A percentile compares a stretch with the other conserved stretches of the same genome.
Conservation (phyloP, 1,284 basidiomycete genomes). For the Agroathelia rolfsii region DNA sequence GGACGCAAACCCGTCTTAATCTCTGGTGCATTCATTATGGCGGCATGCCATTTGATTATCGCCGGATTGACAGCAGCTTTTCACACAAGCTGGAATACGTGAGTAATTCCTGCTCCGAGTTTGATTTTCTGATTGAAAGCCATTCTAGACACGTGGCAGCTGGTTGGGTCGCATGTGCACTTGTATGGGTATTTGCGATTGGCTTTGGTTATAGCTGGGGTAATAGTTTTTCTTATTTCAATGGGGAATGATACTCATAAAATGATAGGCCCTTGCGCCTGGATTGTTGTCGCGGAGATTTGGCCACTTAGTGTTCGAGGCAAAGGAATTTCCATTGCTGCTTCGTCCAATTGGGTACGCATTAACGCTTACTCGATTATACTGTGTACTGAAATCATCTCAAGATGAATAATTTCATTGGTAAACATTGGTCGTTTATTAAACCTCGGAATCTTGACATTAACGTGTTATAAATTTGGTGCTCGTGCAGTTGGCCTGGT, state of each 20-base stretch:
- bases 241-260: conserved; percentile 2
- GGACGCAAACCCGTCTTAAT: conserved; percentile 63
- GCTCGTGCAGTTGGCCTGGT: conserved; percentile 28
- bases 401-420: conserved; percentile 74
- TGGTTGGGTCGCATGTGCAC: conserved; percentile 55
- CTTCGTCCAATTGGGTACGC: conserved; percentile 61
- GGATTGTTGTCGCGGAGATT: conserved; percentile 59
- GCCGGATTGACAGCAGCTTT: conserved; percentile 49
- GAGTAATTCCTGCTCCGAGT: conserved; percentile 14
- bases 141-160: conserved; percentile 28
- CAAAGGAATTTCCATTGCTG: conserved; percentile 59
- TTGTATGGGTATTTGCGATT: conserved; percentile 62
- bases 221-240: conserved; percentile 7
- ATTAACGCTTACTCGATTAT: background rate
- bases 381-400: conserved; percentile 1
- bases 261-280: conserved; percentile 41
- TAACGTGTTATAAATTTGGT: background rate
- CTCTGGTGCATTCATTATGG: conserved; percentile 66
- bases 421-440: conserved; percentile 22
- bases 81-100: conserved; percentile 40
- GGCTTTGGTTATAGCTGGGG: conserved; percentile 66
- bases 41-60: conserved; percentile 54
- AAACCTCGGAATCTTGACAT: background rate
- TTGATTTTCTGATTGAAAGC: conserved; percentile 1
- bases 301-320: conserved; percentile 60